These are phyloP conservation scores for Goniomonas avonlea DNA, from an alignment of 78 protist species.

Conservation along the genomic window DNA sequence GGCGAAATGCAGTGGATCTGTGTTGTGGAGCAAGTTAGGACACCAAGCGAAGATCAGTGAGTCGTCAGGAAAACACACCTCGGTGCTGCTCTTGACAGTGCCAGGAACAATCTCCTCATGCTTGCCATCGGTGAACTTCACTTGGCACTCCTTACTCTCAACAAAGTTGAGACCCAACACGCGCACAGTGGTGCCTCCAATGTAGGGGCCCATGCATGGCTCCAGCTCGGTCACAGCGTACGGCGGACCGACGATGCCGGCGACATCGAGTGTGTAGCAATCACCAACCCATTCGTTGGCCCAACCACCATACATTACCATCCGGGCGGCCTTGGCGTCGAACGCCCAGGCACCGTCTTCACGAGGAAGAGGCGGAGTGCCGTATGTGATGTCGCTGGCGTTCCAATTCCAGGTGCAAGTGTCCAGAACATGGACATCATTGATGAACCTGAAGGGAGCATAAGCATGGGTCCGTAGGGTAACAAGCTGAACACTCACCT, in stretches of 20 bases:
- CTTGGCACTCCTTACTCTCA: neutral
- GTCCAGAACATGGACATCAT: neutral
- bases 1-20: constrained; percentile 24
- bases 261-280: neutral
- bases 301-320: constrained; percentile 35
- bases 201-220: constrained; percentile 20
- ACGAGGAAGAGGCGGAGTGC: constrained; percentile 1
- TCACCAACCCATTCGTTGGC: constrained; percentile 12
- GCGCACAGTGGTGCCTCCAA: neutral
- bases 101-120: neutral
- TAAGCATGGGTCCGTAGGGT: no score
- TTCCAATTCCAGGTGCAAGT: neutral
- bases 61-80: no score
- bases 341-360: constrained; percentile 21
- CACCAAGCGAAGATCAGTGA: no score
- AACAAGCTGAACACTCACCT: neutral
- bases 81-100: neutral
- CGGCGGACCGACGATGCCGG: constrained; percentile 36
- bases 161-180: neutral
- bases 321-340: neutral
- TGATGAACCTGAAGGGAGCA: no score
- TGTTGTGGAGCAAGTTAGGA: neutral
- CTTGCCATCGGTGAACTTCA: constrained; percentile 19
- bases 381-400: neutral
- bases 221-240: neutral